phyloP scores from a whole-genome alignment of 106 monocot genomes.

The Dendrobium catenatum region DNA sequence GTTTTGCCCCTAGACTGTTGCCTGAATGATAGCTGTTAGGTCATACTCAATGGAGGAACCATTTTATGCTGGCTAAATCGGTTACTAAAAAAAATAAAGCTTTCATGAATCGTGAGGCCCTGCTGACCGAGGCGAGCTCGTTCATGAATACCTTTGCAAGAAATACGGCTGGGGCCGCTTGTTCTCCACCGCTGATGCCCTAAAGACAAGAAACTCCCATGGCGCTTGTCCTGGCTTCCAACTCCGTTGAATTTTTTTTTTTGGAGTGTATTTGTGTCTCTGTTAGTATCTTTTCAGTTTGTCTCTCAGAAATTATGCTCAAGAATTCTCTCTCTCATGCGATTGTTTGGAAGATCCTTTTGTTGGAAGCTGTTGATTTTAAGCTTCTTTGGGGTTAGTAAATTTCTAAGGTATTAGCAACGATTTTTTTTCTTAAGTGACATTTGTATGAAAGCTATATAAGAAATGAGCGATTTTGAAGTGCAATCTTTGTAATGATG shows the following conservation, averaged over 20 bases:
- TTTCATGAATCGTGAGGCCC: no score
- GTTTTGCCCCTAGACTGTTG: background rate
- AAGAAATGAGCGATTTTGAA: background rate
- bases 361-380: background rate
- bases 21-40: background rate
- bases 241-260: background rate
- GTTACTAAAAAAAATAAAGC: no score
- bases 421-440: background rate
- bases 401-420: background rate
- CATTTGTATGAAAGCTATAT: background rate
- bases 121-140: conserved; percentile 42
- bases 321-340: background rate
- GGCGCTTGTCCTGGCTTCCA: conserved; percentile 33
- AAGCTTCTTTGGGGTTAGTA: background rate
- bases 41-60: background rate
- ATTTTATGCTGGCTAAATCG: no score
- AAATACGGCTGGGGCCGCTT: conserved; percentile 36
- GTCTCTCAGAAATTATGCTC: background rate
- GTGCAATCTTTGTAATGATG: background rate
- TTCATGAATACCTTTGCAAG: conserved; percentile 48
- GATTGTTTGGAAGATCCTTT: background rate
- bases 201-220: conserved; percentile 10
- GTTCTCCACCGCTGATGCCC: background rate
- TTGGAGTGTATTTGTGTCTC: no score
- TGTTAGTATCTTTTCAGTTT: no score